Base-by-base conservation (phyloP, 129 eudicot species). In the Scalesia atractyloides region DNA sequence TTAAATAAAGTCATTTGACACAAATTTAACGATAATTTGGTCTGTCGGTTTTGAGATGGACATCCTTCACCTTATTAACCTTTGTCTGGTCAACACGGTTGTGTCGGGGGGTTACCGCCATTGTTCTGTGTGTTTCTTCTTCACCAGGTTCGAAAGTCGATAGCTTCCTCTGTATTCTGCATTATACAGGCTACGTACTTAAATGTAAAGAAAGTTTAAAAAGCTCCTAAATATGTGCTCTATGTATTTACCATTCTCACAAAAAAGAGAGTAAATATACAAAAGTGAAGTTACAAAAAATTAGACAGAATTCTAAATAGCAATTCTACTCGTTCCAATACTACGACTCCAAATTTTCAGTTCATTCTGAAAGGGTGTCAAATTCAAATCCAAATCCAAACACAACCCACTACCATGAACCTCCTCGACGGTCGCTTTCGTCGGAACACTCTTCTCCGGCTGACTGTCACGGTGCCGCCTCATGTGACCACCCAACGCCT, bases 401-500 rank as follows among this genome's bases (percentile, higher is more conserved):
- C 53, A 68, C 46, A 74, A 66, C 22, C 71, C 73, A 34, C 79
- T 51, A 14, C 70, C 83, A 43, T 76, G 70, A 50, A 66, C 72
- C 70, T 49, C 56, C 54, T 64, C 22, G 30, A 61, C 66, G 22
- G 5, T 59, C 17, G 44, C 49, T 20, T 69, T 36, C 20, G 7
- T 44, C 41, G 51, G 52, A 47, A 50, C 53, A 54, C 13, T 58
- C 62, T 68, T 70, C 13, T 64, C 69, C 64, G 49, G 60, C 30
- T 60, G 49, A 24, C 59, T 52, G 37, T 78, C 82, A 18, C 90
- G 82, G 72, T 88, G 95, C 62, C 78, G 58, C 73, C 91, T 67
- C 95, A 88, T 88, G 46, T 88, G 95, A 47, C 94, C 94, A 0
- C 94, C 94, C 18, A 87, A 73, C 17, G 94, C 89, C 69, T 87